phyloP scores from a whole-genome alignment of 805 yeast genomes.

The Tetrapisispora nanseiensis region DNA sequence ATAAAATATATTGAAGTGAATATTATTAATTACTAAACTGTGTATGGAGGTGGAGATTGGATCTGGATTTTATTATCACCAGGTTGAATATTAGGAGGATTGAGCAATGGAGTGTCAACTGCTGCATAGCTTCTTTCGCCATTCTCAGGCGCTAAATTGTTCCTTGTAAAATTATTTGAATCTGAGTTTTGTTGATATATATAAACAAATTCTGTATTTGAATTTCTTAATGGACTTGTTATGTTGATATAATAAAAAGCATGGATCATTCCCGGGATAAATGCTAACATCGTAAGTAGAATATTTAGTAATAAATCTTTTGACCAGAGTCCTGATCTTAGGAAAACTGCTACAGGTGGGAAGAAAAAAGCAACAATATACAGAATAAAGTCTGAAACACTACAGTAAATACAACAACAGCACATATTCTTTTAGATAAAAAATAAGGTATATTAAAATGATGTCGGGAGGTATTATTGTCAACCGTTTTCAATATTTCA shows the following conservation, averaged over 20 bases:
- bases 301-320: constrained; percentile 49
- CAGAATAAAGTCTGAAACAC: constrained; percentile 43
- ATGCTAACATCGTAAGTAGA: constrained; percentile 60
- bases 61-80: neutral
- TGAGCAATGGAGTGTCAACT: constrained; percentile 3
- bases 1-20: too few species aligned
- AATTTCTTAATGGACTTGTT: constrained; percentile 24
- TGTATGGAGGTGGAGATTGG: constrained; percentile 13
- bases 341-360: constrained; percentile 68
- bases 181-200: constrained; percentile 28
- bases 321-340: constrained; percentile 53
- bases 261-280: constrained; percentile 65
- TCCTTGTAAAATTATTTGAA: constrained; percentile 10
- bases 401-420: constrained; percentile 21
- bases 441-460: too few species aligned
- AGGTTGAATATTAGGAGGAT: constrained; percentile 1
- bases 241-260: constrained; percentile 42
- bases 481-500: too few species aligned
- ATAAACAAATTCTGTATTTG: constrained; percentile 13
- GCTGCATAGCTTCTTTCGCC: constrained; percentile 3
- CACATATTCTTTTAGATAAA: neutral
- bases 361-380: constrained; percentile 51
- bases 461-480: too few species aligned
- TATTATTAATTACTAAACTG: too few species aligned
- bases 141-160: neutral